Conservation (phyloP, 768 basidiomycete species). For the Sarcomyxa edulis region DNA sequence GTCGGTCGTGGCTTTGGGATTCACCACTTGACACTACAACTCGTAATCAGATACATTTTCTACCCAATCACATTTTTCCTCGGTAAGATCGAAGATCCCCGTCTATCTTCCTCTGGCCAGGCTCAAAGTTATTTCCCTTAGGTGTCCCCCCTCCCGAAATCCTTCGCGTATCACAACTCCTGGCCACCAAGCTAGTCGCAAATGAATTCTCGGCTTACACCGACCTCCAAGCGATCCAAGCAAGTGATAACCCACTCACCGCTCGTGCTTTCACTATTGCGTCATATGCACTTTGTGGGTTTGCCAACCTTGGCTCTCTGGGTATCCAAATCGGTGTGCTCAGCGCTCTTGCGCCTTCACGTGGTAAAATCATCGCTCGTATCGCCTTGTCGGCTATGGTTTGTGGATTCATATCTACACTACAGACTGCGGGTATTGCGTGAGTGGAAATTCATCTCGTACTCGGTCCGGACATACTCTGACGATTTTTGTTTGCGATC, state of each 20-base stretch:
- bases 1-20: slow-evolving; percentile 84
- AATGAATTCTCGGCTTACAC: slow-evolving; percentile 85
- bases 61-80: slow-evolving; percentile 83
- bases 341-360: slow-evolving; percentile 61
- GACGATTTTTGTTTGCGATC: too few relatives aligned
- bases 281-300: slow-evolving; percentile 86
- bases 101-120: too few relatives aligned
- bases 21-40: slow-evolving; percentile 74
- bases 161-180: slow-evolving; percentile 69
- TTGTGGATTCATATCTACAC: slow-evolving; percentile 62
- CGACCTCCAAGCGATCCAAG: slow-evolving; percentile 47
- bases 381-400: slow-evolving; percentile 67
- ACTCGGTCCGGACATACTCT: too few relatives aligned
- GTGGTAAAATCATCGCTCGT: slow-evolving; percentile 64
- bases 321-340: slow-evolving; percentile 85
- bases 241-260: slow-evolving; percentile 48
- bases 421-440: slow-evolving; percentile 58
- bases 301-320: slow-evolving; percentile 81
- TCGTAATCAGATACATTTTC: slow-evolving; percentile 82
- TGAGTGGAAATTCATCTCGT: slow-evolving; percentile 22
- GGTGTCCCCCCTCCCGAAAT: slow-evolving; percentile 80
- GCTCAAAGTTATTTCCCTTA: background rate
- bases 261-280: slow-evolving; percentile 77
- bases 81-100: slow-evolving; percentile 16
- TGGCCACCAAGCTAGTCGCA: slow-evolving; percentile 83